Conservation (phyloP, 2,329 filamentous ascomycete species). For the Claviceps purpurea region DNA sequence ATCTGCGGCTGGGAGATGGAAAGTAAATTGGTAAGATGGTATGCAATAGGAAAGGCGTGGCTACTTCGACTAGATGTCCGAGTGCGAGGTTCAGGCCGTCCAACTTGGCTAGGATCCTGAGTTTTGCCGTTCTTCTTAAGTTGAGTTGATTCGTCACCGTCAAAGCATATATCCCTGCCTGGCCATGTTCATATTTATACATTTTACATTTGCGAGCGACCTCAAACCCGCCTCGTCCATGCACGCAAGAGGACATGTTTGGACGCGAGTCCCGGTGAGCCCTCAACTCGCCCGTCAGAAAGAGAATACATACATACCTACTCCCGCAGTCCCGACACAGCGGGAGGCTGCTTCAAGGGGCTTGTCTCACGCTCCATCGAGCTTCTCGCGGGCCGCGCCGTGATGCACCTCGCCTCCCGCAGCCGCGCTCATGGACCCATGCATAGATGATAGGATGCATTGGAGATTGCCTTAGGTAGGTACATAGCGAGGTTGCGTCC, state of each 20-base stretch:
- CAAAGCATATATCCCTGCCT: too few species aligned
- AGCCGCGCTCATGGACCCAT: background rate
- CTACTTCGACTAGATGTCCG: too few species aligned
- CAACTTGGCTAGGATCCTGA: too few species aligned
- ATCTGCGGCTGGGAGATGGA: background rate
- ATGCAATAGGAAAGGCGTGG: too few species aligned
- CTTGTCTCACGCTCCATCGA: background rate
- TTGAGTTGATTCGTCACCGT: too few species aligned
- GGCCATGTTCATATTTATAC: too few species aligned
- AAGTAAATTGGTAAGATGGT: background rate
- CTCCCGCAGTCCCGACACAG: background rate
- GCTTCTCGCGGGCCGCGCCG: slow-evolving; percentile 1
- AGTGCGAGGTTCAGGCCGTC: too few species aligned
- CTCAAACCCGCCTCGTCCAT: background rate
- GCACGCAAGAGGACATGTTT: too few species aligned
- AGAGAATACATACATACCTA: background rate
- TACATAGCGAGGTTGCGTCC: too few species aligned
- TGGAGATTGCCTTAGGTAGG: background rate
- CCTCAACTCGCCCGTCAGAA: background rate
- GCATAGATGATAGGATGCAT: background rate
- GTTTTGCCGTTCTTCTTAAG: too few species aligned
- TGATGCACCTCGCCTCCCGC: background rate
- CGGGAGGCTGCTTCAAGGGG: background rate
- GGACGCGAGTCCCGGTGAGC: too few species aligned
- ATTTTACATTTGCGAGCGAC: background rate